Conservation (phyloP, 2,329 filamentous ascomycete genomes). For the Leptosphaerulina australis region DNA sequence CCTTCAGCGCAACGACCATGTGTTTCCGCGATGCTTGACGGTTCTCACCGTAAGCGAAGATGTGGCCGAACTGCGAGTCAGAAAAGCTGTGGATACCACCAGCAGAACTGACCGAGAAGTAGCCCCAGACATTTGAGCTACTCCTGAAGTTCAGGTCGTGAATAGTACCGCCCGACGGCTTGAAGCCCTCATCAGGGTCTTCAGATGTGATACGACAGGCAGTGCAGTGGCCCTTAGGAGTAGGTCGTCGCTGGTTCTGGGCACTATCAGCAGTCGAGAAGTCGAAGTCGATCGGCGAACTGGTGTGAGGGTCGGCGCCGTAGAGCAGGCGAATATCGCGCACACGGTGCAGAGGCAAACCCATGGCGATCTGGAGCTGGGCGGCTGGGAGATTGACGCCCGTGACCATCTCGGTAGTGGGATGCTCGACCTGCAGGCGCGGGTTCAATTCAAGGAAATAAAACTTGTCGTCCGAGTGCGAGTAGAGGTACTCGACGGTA, state of each 20-base stretch:
- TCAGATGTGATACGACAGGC: constrained; percentile 99
- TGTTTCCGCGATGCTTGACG: constrained; percentile 94
- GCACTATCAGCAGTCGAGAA: constrained; percentile 86
- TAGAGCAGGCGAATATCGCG: constrained; percentile 96
- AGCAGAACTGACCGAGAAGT: constrained; percentile 96
- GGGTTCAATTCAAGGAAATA: constrained; percentile 99
- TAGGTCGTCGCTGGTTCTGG: constrained; percentile 84
- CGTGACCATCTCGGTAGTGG: constrained; percentile 98
- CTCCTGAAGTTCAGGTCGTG: constrained; percentile 99
- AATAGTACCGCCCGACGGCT: constrained; percentile 98
- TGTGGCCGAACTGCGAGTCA: constrained; percentile 98
- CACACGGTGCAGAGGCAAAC: constrained; percentile 92
- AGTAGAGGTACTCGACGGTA: constrained; percentile 99
- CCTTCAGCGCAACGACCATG: constrained; percentile 98
- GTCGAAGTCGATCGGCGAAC: constrained; percentile 92
- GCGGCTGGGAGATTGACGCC: constrained; percentile 97
- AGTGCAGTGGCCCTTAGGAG: constrained; percentile 94
- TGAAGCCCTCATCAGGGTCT: constrained; percentile 98
- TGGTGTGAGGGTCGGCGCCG: constrained; percentile 87
- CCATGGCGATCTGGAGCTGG: constrained; percentile 98
- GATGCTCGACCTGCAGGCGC: constrained; percentile 98
- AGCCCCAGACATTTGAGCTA: constrained; percentile 99
- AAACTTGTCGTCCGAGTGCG: constrained; percentile 96
- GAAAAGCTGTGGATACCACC: constrained; percentile 99
- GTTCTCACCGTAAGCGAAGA: constrained; percentile 98